Conservation (phyloP, 108 stramenopile genomes). For the Heterococcus sp. region DNA sequence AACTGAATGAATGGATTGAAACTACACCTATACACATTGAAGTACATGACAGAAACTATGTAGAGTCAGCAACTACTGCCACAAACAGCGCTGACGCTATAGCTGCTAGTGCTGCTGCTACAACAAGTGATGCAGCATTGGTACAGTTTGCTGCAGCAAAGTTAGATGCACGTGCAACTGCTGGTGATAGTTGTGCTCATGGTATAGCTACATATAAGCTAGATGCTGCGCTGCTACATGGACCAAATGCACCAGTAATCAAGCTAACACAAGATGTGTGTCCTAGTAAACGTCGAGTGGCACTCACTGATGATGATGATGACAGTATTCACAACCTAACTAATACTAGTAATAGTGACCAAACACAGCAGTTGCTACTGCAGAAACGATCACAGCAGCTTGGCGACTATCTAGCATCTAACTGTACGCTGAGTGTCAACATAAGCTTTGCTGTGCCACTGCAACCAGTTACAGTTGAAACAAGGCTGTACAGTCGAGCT, state of each 20-base stretch:
- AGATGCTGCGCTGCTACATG: neutral
- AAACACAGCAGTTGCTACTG: too few species aligned
- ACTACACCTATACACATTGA: neutral
- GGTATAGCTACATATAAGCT: neutral
- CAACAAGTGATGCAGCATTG: neutral
- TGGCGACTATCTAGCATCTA: neutral
- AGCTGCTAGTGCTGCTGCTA: neutral
- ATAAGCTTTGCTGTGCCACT: neutral
- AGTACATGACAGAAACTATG: neutral
- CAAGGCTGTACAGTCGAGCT: slow-evolving; percentile 28
- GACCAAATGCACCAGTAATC: neutral
- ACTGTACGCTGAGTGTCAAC: neutral
- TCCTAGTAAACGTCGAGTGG: neutral
- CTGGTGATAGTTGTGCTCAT: neutral
- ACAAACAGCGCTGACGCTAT: neutral
- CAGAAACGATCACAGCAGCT: neutral
- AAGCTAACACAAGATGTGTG: neutral
- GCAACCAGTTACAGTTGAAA: slow-evolving; percentile 3
- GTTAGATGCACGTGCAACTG: neutral
- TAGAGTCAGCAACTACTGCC: neutral
- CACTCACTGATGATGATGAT: neutral
- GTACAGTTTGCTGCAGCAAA: neutral
- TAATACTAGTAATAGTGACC: too few species aligned
- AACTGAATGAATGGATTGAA: neutral
- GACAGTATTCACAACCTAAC: neutral